Conservation (phyloP, 1,139 yeast species). For the Candida gigantensis region DNA sequence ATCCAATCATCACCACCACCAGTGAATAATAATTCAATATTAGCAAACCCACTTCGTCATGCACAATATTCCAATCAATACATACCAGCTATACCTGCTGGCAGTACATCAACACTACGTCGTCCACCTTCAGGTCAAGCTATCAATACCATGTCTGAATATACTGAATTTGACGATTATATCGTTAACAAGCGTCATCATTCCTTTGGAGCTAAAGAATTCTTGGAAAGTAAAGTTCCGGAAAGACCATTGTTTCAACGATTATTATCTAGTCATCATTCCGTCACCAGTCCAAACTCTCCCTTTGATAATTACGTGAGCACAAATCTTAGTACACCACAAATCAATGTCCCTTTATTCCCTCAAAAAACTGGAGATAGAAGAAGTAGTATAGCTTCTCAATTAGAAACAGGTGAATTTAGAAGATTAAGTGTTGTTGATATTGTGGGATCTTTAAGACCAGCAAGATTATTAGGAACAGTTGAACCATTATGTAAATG, state of each 20-base stretch:
- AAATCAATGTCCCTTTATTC: conserved; percentile 11
- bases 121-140: not conserved
- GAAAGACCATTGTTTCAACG: conserved; percentile 29
- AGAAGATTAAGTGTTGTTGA: conserved; percentile 24
- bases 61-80: conserved; percentile 4
- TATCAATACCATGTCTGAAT: not conserved
- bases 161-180: conserved; percentile 12
- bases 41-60: conserved; percentile 5
- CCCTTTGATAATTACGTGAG: conserved; percentile 16
- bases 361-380: conserved; percentile 9
- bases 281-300: conserved; percentile 33
- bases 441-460: conserved; percentile 31
- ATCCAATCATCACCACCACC: not conserved
- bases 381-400: conserved; percentile 5
- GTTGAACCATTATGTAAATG: conserved; percentile 51
- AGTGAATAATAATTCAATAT: not conserved
- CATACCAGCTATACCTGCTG: too few species aligned
- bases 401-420: conserved; percentile 20
- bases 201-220: conserved; percentile 14
- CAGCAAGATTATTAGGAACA: conserved; percentile 57
- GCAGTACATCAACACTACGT: not conserved
- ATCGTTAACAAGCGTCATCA: conserved; percentile 10
- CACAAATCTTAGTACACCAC: conserved; percentile 7
- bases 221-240: conserved; percentile 8
- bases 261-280: conserved; percentile 30